A percentile compares a stretch with the other conserved stretches of the same genome.
Evolutionary conservation across 106 monocot species (phyloP).

Genomic region (Iris macrosiphon): DNA sequence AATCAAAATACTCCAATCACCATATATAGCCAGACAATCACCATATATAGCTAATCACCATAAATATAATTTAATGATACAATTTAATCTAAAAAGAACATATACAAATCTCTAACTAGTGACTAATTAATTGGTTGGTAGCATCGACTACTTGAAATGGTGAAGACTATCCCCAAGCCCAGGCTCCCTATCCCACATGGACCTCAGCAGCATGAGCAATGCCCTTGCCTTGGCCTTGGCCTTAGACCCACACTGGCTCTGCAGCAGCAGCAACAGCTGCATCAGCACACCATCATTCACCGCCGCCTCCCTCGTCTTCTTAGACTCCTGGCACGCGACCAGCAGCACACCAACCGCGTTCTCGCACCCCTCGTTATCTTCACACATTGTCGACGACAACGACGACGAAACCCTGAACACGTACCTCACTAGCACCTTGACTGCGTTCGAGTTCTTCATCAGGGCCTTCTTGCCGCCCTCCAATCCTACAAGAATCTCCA

Average conservation of each 20-base stretch:
- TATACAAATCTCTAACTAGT: no score
- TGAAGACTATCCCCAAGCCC: neutral
- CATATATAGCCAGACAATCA: no score
- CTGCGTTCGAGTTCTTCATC: slow-evolving; percentile 4
- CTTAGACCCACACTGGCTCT: slow-evolving; percentile 1
- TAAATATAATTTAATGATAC: no score
- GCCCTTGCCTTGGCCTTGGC: neutral
- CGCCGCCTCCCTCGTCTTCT: slow-evolving; percentile 10
- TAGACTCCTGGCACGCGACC: slow-evolving; percentile 23
- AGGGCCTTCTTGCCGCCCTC: slow-evolving; percentile 35
- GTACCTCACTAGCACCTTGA: slow-evolving; percentile 41
- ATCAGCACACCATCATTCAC: neutral
- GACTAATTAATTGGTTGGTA: no score
- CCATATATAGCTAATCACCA: no score
- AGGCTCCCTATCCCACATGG: no score
- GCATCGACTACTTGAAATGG: no score
- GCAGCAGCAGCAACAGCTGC: slow-evolving; percentile 2
- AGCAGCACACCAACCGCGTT: slow-evolving; percentile 55
- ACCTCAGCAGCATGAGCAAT: slow-evolving; percentile 3
- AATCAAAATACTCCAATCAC: no score
- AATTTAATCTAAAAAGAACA: no score
- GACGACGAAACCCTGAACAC: slow-evolving; percentile 48
- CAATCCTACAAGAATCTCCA: slow-evolving; percentile 33
- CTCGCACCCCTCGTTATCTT: slow-evolving; percentile 59
- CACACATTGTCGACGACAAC: no score